Conservation (phyloP, 2,329 filamentous ascomycete species). For the Colletotrichum sublineola region DNA sequence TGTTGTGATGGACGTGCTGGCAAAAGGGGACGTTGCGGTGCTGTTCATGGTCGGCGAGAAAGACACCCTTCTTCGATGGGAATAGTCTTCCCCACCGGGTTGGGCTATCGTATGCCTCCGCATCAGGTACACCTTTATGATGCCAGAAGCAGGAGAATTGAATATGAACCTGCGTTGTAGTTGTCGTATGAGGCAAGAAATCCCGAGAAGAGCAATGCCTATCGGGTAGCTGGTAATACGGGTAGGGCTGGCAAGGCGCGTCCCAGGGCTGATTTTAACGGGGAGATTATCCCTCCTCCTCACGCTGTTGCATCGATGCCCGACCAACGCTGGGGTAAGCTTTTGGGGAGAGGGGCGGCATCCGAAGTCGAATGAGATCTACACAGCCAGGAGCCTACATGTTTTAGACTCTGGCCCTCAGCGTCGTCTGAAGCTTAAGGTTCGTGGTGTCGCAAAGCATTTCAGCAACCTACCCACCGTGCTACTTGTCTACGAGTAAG, state of each 20-base stretch:
- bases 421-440: constrained; percentile 40
- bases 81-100: constrained; percentile 34
- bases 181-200: constrained; percentile 9
- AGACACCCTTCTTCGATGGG: constrained; percentile 35
- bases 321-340: constrained; percentile 11
- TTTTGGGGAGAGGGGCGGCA: constrained; percentile 9
- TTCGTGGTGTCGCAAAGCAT: constrained; percentile 22
- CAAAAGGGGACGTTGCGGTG: constrained; percentile 25
- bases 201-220: neutral
- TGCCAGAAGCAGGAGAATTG: neutral
- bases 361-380: constrained; percentile 29
- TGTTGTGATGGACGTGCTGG: constrained; percentile 25
- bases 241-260: constrained; percentile 3
- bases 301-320: constrained; percentile 20
- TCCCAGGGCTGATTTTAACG: neutral
- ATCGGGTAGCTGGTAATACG: constrained; percentile 14
- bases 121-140: constrained; percentile 19
- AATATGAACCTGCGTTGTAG: constrained; percentile 3
- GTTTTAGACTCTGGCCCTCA: constrained; percentile 33
- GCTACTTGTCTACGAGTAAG: constrained; percentile 10
- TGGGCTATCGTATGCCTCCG: constrained; percentile 39
- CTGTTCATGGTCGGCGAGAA: constrained; percentile 40
- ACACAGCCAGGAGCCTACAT: constrained; percentile 20
- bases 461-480: neutral
- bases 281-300: constrained; percentile 20